Conservation (phyloP, 2,329 filamentous ascomycete genomes). For the Nothomitra cinnamomea region DNA sequence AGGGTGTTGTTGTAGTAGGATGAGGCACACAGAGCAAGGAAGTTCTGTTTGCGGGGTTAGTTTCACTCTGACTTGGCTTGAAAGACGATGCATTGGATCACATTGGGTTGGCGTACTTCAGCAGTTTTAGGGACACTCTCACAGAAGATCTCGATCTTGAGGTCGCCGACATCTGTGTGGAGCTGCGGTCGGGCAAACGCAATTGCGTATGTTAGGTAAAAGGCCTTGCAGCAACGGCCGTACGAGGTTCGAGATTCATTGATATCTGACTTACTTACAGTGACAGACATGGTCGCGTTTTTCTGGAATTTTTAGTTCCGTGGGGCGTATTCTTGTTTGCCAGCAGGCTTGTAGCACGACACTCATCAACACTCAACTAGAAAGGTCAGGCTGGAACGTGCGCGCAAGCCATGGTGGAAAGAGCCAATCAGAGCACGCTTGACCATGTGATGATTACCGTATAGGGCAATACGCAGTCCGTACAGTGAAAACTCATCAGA, state of each 20-base stretch:
- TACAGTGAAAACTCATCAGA: too few relatives aligned
- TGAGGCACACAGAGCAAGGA: conserved; percentile 70
- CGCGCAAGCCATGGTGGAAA: too few relatives aligned
- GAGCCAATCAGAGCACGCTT: too few relatives aligned
- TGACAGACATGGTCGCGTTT: conserved; percentile 28
- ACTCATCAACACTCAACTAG: too few relatives aligned
- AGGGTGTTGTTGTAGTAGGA: conserved; percentile 58
- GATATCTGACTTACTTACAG: conserved; percentile 17
- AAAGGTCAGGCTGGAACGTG: not conserved
- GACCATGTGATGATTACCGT: too few relatives aligned
- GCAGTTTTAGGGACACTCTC: conserved; percentile 86
- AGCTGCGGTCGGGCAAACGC: conserved; percentile 25
- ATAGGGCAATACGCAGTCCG: too few relatives aligned
- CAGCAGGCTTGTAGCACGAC: too few relatives aligned
- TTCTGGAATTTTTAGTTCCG: conserved; percentile 7
- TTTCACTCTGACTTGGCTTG: not conserved
- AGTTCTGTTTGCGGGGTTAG: conserved; percentile 45
- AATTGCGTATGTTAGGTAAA: not conserved
- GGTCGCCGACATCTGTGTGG: conserved; percentile 73
- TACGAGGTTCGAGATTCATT: conserved; percentile 5
- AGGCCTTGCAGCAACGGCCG: conserved; percentile 1
- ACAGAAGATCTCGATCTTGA: conserved; percentile 95
- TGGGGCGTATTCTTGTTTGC: too few relatives aligned
- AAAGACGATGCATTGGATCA: not conserved
- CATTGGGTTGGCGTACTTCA: conserved; percentile 36